Evolutionary conservation across 106 monocot species (phyloP), one percentile per base, ranked within the genome.

Genomic region (Agapanthus africanus): DNA sequence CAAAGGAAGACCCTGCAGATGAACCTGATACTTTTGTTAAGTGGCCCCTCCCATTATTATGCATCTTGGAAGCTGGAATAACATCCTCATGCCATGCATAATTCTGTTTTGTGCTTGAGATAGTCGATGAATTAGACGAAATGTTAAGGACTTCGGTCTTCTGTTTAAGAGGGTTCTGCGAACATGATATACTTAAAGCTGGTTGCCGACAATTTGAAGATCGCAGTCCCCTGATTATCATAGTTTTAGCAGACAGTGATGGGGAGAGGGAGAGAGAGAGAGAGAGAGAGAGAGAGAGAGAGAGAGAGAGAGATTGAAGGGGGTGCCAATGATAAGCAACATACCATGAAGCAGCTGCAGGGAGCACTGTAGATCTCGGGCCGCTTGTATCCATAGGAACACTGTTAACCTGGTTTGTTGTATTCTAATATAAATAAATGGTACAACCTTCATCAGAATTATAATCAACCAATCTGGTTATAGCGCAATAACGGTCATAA

Each of bases 321-420:
- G n/a, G n/a, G n/a, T n/a, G n/a, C n/a, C n/a, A n/a, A n/a, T n/a
- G n/a, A n/a, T n/a, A n/a, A n/a, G n/a, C n/a, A 9, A 13, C 64
- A 57, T 79, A 88, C 88, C 88, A 88, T 56, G 79, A 84, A 70
- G 88, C 83, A 79, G 84, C 83, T 38, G 84, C 83, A 26, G 88
- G 88, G 63, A 88, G 84, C 35, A 37, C 73, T 34, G 75, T 38
- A 63, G 73, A 50, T 34, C 69, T 78, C 62, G 70, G 18, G 11
- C 34, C 41, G 72, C 35, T 50, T 33, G 34, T 67, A 41, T 59
- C 52, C 68, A 57, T 70, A 77, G 67, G 70, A 77, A 72, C 62
- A 62, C 35, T 54, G 73, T 76, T 88, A 14, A 52, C 37, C 49
- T 69, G 84, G 14, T 27, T 38, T 59, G 49, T 26, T 21, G 61